phyloP scores from a whole-genome alignment of 768 basidiomycete species.

The Suillus brevipes region DNA sequence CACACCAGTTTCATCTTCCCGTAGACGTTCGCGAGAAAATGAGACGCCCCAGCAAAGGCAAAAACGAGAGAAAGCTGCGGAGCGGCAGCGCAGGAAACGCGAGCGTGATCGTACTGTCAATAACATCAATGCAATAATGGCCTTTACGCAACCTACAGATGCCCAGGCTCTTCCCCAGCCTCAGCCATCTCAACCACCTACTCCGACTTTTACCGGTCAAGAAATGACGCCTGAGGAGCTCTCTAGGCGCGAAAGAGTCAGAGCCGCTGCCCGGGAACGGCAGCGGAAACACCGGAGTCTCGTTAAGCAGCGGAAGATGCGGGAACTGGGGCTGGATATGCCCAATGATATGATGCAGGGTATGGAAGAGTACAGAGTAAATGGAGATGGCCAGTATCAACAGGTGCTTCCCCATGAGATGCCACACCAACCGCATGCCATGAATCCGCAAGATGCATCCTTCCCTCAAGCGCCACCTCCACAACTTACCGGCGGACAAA shows the following conservation, averaged over 20 bases:
- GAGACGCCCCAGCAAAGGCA: constrained; percentile 71
- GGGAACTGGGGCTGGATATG: constrained; percentile 82
- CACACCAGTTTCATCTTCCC: constrained; percentile 34
- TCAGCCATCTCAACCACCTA: constrained; percentile 29
- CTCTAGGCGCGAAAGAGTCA: constrained; percentile 66
- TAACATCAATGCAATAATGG: constrained; percentile 42
- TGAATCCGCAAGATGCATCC: constrained; percentile 54
- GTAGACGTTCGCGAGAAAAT: constrained; percentile 67
- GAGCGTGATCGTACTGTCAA: constrained; percentile 60
- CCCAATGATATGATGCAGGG: constrained; percentile 67
- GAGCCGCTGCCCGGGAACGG: constrained; percentile 75
- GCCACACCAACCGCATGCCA: constrained; percentile 29
- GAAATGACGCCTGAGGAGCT: constrained; percentile 63
- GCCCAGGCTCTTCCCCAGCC: constrained; percentile 35
- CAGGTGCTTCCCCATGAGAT: constrained; percentile 38
- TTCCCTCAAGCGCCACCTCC: constrained; percentile 56
- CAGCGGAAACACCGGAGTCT: constrained; percentile 80
- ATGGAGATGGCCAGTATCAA: constrained; percentile 42
- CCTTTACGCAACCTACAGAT: constrained; percentile 37
- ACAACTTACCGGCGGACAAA: constrained; percentile 60
- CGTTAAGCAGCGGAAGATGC: constrained; percentile 78
- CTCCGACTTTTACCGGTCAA: constrained; percentile 28
- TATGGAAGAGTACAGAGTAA: constrained; percentile 67
- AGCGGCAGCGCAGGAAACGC: constrained; percentile 80
- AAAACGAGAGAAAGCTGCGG: constrained; percentile 86